phyloP scores from a whole-genome alignment of 1,139 yeast species.

The Debaryomyces fabryi region DNA sequence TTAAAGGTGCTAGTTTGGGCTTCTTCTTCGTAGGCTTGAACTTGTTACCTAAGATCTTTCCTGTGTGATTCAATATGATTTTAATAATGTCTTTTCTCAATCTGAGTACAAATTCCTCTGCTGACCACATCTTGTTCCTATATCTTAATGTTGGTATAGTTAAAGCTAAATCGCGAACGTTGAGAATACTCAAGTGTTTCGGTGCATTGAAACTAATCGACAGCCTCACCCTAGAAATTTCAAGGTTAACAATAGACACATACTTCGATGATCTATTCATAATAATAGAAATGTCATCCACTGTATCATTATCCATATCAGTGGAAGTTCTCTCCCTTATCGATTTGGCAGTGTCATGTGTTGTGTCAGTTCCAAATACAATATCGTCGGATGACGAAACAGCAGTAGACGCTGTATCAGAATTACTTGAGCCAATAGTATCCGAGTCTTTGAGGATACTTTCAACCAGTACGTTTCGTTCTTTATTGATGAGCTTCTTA shows the following conservation, averaged over 20 bases:
- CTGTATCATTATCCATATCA: not conserved
- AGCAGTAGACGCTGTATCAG: not conserved
- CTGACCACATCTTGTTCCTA: constrained; percentile 74
- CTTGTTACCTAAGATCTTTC: constrained; percentile 79
- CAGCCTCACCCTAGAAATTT: constrained; percentile 54
- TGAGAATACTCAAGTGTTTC: constrained; percentile 64
- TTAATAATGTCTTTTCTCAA: constrained; percentile 70
- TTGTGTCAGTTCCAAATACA: not conserved
- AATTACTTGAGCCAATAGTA: not conserved
- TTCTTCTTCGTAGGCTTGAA: constrained; percentile 46
- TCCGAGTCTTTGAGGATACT: not conserved
- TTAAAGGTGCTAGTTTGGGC: constrained; percentile 39
- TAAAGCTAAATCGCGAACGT: constrained; percentile 69
- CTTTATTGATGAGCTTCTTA: not conserved
- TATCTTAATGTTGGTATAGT: constrained; percentile 68
- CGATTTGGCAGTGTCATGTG: not conserved
- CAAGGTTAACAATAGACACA: constrained; percentile 63
- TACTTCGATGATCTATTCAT: constrained; percentile 67
- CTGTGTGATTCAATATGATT: constrained; percentile 72
- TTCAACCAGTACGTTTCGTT: not conserved
- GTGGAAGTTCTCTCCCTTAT: not conserved
- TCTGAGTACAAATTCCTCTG: constrained; percentile 66
- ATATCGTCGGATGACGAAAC: not conserved
- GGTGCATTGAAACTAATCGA: constrained; percentile 79
- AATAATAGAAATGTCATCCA: constrained; percentile 57